Percentiles rank a stretch among this genome's conserved stretches.
Conservation (phyloP, 73 alveolate genomes). For the Halteria grandinella region DNA sequence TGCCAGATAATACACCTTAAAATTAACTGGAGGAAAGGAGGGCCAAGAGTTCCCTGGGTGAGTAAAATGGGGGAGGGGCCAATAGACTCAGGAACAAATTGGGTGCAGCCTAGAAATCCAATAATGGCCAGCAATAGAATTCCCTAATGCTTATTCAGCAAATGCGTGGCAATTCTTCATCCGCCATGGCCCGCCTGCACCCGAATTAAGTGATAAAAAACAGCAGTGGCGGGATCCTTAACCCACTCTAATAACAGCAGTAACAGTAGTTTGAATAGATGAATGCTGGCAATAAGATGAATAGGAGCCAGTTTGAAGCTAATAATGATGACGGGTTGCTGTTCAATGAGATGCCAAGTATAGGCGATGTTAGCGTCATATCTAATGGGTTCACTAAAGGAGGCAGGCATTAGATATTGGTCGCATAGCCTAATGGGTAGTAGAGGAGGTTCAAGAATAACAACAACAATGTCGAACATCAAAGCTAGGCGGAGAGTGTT, state of each 20-base stretch:
- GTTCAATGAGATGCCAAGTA: no score
- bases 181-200: slow-evolving; percentile 26
- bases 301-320: no score
- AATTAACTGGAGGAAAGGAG: neutral
- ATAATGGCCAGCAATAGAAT: neutral
- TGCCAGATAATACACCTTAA: neutral
- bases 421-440: neutral
- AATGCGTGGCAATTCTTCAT: slow-evolving; percentile 17
- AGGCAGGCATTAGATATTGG: neutral
- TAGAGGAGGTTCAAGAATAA: neutral
- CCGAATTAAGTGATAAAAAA: neutral
- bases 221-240: neutral
- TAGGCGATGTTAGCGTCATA: neutral
- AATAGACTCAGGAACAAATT: slow-evolving; percentile 15
- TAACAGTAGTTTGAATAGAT: slow-evolving; percentile 23
- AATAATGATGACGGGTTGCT: no score
- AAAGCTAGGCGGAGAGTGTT: neutral
- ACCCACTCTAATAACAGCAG: slow-evolving; percentile 11
- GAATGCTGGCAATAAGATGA: no score
- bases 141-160: neutral
- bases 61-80: slow-evolving; percentile 2
- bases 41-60: slow-evolving; percentile 45
- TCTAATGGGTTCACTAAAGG: neutral
- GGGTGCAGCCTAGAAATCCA: slow-evolving; percentile 7
- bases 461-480: neutral